phyloP scores from a whole-genome alignment of 192 early-diverging fungal species.

The Linnemannia zychae region DNA sequence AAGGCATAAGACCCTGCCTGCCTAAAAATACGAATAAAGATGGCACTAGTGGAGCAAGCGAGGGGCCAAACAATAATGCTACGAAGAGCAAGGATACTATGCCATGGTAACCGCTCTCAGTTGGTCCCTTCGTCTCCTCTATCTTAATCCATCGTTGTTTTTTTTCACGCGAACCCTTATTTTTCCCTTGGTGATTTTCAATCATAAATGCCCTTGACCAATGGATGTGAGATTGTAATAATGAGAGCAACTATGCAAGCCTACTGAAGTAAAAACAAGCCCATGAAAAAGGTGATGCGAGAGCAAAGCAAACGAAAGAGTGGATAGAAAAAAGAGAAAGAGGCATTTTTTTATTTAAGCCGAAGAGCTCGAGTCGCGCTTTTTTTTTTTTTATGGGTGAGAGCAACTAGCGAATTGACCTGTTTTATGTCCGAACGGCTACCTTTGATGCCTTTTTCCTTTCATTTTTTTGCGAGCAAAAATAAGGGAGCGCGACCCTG shows the following conservation, averaged over 20 bases:
- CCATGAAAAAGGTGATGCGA: neutral
- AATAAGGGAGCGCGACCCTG: neutral
- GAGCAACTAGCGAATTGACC: slow-evolving; percentile 5
- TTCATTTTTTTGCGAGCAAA: neutral
- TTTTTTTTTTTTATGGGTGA: neutral
- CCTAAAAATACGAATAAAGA: slow-evolving; percentile 3
- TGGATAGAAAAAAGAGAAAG: neutral
- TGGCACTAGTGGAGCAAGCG: neutral
- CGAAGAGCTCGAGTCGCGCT: neutral
- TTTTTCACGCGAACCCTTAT: slow-evolving; percentile 1
- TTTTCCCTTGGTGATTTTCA: slow-evolving; percentile 3
- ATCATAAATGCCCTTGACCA: neutral
- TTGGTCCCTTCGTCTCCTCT: neutral
- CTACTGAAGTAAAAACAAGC: too few relatives aligned
- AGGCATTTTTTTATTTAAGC: neutral
- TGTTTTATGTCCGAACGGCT: neutral
- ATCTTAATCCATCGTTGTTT: neutral
- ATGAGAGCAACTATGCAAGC: neutral
- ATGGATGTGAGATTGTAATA: neutral
- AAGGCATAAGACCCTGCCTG: neutral
- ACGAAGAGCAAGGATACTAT: neutral
- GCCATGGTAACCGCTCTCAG: neutral
- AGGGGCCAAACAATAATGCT: neutral
- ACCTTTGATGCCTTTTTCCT: neutral
- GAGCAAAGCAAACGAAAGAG: too few relatives aligned